These are phyloP conservation scores for Botrytis deweyae DNA, from an alignment of 2,329 filamentous ascomycete species.

Conservation along the genomic window DNA sequence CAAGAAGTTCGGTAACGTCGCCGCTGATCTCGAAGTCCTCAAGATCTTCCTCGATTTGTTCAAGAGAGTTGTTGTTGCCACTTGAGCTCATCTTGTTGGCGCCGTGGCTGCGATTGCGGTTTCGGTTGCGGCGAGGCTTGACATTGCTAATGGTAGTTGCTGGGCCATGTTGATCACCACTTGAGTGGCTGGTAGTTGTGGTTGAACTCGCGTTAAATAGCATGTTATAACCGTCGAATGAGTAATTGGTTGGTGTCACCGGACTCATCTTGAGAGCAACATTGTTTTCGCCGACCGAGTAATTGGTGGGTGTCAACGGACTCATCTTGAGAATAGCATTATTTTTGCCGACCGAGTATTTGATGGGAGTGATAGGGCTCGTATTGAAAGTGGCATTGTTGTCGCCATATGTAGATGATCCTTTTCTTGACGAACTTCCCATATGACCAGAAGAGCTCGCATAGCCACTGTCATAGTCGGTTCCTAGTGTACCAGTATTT, in stretches of 20 bases:
- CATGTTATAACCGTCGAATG: background rate
- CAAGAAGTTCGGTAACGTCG: background rate
- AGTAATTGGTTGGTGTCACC: background rate
- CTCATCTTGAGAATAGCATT: background rate
- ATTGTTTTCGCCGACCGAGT: background rate
- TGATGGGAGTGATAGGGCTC: background rate
- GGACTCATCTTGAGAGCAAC: background rate
- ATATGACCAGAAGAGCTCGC: background rate
- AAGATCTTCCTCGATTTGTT: background rate
- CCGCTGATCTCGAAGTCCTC: background rate
- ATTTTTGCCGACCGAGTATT: background rate
- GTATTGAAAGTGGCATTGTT: background rate
- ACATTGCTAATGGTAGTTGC: background rate
- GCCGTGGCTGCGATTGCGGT: background rate
- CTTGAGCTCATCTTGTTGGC: background rate
- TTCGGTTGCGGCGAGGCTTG: background rate
- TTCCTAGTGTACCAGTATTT: background rate
- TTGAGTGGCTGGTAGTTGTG: background rate
- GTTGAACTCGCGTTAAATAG: background rate
- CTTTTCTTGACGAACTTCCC: background rate
- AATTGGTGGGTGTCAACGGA: background rate
- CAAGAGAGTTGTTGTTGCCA: too few relatives aligned
- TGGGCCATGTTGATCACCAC: too few relatives aligned
- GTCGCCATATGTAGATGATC: background rate
- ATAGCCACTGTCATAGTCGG: background rate